phyloP scores from a whole-genome alignment of 176 grass and related monocot species.

The Areca catechu region DNA sequence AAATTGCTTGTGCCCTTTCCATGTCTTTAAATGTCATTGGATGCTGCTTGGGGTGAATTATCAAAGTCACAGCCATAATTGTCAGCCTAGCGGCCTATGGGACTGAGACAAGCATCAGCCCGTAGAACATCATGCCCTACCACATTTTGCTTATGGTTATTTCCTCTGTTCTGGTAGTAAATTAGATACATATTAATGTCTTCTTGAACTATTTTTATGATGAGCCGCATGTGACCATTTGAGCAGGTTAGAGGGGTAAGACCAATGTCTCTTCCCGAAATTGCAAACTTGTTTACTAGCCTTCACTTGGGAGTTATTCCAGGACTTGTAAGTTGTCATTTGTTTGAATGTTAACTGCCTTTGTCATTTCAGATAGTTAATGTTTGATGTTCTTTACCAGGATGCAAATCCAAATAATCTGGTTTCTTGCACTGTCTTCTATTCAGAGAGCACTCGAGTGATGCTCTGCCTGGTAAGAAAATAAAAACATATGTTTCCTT shows the following conservation, averaged over 20 bases:
- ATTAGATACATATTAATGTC: no score
- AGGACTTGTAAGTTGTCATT: slow-evolving; percentile 66
- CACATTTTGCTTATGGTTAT: no score
- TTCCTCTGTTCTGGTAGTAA: no score
- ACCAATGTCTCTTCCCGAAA: slow-evolving; percentile 72
- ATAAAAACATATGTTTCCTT: not conserved
- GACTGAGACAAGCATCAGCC: no score
- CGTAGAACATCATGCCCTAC: no score
- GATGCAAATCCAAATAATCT: slow-evolving; percentile 93
- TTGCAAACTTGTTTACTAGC: slow-evolving; percentile 64
- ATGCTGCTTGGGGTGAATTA: no score
- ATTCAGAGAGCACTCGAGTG: slow-evolving; percentile 61
- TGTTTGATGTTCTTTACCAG: slow-evolving; percentile 27
- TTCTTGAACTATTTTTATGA: not conserved
- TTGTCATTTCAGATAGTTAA: slow-evolving; percentile 16
- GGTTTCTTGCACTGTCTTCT: slow-evolving; percentile 76
- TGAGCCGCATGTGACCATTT: slow-evolving; percentile 3
- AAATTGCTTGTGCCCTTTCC: no score
- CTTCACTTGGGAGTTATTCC: slow-evolving; percentile 77
- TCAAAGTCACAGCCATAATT: no score
- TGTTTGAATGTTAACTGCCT: slow-evolving; percentile 1
- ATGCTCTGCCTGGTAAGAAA: slow-evolving; percentile 90
- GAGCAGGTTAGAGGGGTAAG: slow-evolving; percentile 89
- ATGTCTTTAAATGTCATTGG: no score
- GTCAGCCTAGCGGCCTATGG: no score